Base-by-base conservation (phyloP, 2,329 filamentous ascomycete species). In the Arthrobotrys entomopaga region DNA sequence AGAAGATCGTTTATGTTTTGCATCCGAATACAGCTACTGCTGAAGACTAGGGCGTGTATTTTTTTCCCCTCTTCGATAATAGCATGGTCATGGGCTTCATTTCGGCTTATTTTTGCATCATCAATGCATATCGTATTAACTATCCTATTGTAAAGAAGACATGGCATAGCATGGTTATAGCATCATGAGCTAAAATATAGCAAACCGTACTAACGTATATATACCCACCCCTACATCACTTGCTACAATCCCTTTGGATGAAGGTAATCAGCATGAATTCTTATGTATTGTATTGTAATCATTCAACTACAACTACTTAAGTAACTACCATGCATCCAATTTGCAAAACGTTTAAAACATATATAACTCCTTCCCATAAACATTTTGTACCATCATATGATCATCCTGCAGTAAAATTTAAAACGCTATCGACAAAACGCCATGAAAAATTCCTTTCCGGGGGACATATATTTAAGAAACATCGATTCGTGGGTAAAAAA, bases 1-100 rank as follows among this genome's bases (percentile, higher is more conserved):
- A 80, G 80, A 86, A 77, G 82, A 84, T 91, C 3, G 86, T 95
- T 60, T 99, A 97, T 80, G 91, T 97, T 24, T 81, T 99, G 77
- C 95, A 99, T 83, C 95, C 95, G 70, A 98, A 98, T 65, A 78
- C 78, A 16, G 78, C 77, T 53, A 76, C 78, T 38, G 77, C 77
- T n/a, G 60, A 53, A 22, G 70, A 74, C 59, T 66, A 67, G 29
- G 22, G 52, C 26, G 15, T 43, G 19, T 19, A 13, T 50, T 49
- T 10, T 34, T 64, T 16, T 19, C n/a, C n/a, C n/a, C n/a, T n/a
- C n/a, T 19, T 13, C 42, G 34, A 16, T 58, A n/a, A 29, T 24
- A 26, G 11, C n/a, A 15, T 65, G 40, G 40, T 54, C 43, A 19
- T 49, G 34, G 49, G 11, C 5, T 64, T 54, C 22, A 19, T 50